Evolutionary conservation across 331 rosid genomes (phyloP).

Genomic region (Malus hybrid): DNA sequence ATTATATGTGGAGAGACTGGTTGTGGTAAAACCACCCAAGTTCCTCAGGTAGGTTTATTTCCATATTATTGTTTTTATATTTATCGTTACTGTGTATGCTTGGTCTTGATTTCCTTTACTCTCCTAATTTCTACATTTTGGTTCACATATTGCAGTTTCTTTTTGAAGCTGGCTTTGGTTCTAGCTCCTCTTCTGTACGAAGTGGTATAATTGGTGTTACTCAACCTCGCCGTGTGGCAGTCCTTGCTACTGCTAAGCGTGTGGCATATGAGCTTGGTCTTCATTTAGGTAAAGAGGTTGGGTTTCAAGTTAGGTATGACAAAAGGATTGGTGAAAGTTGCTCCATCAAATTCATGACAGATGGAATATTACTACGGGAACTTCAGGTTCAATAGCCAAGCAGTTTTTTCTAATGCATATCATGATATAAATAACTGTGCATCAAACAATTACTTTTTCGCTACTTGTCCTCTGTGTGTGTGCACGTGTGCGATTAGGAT

Average conservation of each 20-base stretch:
- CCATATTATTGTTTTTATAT: not conserved
- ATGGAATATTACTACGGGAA: conserved; percentile 89
- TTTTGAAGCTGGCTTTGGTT: conserved; percentile 90
- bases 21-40: conserved; percentile 99
- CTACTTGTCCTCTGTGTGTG: not conserved
- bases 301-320: conserved; percentile 93
- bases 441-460: not conserved
- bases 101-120: not conserved
- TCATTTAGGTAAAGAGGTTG: conserved; percentile 69
- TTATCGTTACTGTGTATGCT: conserved; percentile 16
- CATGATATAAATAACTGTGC: not conserved
- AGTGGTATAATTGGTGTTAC: conserved; percentile 85
- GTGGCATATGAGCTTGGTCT: conserved; percentile 88
- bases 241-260: conserved; percentile 89
- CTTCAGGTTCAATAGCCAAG: conserved; percentile 55
- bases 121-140: conserved; percentile 5
- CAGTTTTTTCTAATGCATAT: conserved; percentile 1
- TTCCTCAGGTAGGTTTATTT: conserved; percentile 67
- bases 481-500: not conserved
- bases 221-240: conserved; percentile 97
- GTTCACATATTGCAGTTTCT: conserved; percentile 49
- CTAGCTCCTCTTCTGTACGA: conserved; percentile 34
- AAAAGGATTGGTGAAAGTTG: conserved; percentile 69
- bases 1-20: conserved; percentile 98
- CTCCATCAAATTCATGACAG: conserved; percentile 94